Evolutionary conservation across 2,329 filamentous ascomycete genomes (phyloP), one percentile per base, ranked within the genome.

Genomic region (Nannizzia gypsea): DNA sequence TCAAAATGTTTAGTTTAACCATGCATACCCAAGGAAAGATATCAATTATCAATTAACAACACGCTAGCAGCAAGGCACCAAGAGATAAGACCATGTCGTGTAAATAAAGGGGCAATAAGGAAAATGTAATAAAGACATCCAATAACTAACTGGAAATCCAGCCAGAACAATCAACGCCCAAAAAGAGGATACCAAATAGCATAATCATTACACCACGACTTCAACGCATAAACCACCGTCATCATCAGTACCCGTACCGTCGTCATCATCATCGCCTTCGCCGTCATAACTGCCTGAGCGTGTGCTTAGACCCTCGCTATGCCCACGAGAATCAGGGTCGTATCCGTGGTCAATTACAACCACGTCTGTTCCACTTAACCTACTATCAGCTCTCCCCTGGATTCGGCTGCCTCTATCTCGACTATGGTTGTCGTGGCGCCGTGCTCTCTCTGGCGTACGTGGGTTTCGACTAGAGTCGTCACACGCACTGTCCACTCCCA

Each of bases 171-270:
- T 52, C n/a, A 52, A 52, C 48, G 48, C 48, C 46, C 28, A 56
- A 56, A 56, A 38, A 34, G 46, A 57, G 42, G 42, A 46, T 46
- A 46, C 42, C 15, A 42, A 62, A 40, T 20, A 28, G 11, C 8
- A 57, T n/a, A 31, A 17, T 40, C 61, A 64, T 48, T 59, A 65
- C 57, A 65, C 63, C 56, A 64, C 65, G 50, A 62, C 63, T 42
- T 65, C 66, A 58, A 64, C 61, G 36, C 62, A 60, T 56, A 66
- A 59, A 3, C 63, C 61, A 5, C 60, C 63, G 6, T 62, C 61
- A 11, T 63, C 62, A 15, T 61, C 62, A 11, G 61, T 64, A 24
- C 61, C 62, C 11, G 62, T 64, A n/a, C 64, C 64, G 20, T 59
- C 60, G 13, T 38, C 64, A 13, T 61, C 61, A 24, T 63, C 64